Base-by-base conservation (phyloP, 305 asterid species). In the Ajuga reptans region DNA sequence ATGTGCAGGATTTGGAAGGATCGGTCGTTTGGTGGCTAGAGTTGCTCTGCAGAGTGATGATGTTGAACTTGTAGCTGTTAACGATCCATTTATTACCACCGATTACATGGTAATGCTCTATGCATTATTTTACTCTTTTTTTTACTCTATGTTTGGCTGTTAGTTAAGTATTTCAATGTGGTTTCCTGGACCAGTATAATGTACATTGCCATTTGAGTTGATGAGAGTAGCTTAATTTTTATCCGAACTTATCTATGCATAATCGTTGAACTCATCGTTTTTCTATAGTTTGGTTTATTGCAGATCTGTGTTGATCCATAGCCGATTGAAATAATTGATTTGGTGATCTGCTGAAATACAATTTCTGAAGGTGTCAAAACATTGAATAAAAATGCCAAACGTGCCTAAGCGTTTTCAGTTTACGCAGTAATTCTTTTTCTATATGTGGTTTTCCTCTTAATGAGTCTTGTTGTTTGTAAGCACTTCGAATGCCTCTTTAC, bases 21-120 rank as follows among this genome's bases (percentile, higher is more conserved):
- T 84, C 70, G 87, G 87, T 7, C 84, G 84, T 61, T 75, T 79
- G 81, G 86, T 81, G 31, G 88, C 88, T 10, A 79, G 88, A 59
- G 88, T 84, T 6, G 86, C 84, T 9, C 77, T 84, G 37, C 84
- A 69, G 47, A 81, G 88, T 29, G 86, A 84, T 16, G 88, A 84
- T 56, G 75, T 84, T 34, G 88, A 84, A 59, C 84, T 84, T 65
- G 89, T 84, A 50, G 89, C 89, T 9, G 81, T 84, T 53, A 84
- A 84, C 14, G 89, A 84, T 70, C 89, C 89, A 2, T 84, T 81
- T 61, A 84, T 84, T 29, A 81, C 78, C 74, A 79, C 86, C 11
- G 89, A 84, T 16, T 84, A 84, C 83, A 84, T 81, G 88, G 89
- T 81, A 64, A 34, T 55, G 31, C 51, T 18, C n/a, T 64, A 0